Percentiles rank a stretch among this genome's conserved stretches.
Conservation (phyloP, 768 basidiomycete genomes). For the Phlegmacium glaucopus region DNA sequence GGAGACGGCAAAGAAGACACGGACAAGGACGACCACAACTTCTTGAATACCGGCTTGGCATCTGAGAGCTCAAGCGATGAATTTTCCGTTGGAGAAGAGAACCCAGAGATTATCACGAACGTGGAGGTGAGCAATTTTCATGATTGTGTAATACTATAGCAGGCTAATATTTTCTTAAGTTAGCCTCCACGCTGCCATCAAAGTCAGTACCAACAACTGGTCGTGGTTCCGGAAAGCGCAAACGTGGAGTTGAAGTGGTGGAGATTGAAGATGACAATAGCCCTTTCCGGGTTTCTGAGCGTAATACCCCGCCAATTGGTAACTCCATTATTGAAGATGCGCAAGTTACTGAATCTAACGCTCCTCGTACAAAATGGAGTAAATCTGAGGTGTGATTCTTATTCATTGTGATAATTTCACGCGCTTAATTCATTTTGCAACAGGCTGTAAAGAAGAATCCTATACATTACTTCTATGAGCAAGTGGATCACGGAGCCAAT, state of each 20-base stretch:
- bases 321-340: background rate
- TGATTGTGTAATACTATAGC: no score
- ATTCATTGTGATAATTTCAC: background rate
- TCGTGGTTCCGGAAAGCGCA: background rate
- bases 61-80: no score
- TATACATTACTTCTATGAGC: slow-evolving; percentile 18
- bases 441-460: slow-evolving; percentile 4
- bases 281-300: background rate
- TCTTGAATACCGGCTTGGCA: no score
- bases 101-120: no score
- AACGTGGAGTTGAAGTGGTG: background rate
- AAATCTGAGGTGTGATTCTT: background rate
- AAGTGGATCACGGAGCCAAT: slow-evolving; percentile 1
- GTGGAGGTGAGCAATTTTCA: no score
- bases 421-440: background rate
- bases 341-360: no score
- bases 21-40: no score
- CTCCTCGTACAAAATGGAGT: background rate
- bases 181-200: background rate
- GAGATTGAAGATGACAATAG: background rate
- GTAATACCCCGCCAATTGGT: background rate
- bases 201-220: background rate
- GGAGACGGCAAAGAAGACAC: no score
- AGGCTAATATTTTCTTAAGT: background rate
- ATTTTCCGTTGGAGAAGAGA: no score